These are phyloP conservation scores for Calonectria pteridis DNA, from an alignment of 2,329 filamentous ascomycete genomes.

Conservation along the genomic window DNA sequence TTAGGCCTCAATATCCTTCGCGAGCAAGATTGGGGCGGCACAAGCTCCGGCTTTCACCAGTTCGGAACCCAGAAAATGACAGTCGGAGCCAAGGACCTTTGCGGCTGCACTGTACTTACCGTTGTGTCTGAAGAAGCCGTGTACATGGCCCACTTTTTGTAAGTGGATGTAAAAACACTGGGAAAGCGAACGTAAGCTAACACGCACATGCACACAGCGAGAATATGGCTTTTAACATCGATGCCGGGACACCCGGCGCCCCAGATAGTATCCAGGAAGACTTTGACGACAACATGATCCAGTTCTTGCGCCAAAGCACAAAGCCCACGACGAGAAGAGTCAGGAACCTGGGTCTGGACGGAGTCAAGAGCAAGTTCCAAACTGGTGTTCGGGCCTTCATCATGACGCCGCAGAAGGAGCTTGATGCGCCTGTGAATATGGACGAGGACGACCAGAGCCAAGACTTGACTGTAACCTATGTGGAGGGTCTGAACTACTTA, in stretches of 20 bases:
- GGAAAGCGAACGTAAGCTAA: background rate
- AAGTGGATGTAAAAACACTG: background rate
- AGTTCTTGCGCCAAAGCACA: background rate
- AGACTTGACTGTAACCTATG: background rate
- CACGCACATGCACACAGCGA: background rate
- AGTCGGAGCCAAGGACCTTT: background rate
- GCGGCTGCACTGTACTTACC: background rate
- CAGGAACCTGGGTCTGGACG: background rate
- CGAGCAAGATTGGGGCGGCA: accelerated
- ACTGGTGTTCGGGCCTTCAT: background rate
- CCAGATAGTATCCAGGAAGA: too few species aligned
- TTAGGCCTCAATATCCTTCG: background rate
- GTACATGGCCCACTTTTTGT: conserved; percentile 2
- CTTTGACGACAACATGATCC: background rate
- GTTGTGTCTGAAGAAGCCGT: background rate
- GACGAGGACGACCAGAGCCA: too few species aligned
- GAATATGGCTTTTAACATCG: background rate
- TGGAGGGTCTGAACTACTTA: background rate
- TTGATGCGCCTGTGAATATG: background rate
- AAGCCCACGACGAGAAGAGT: background rate
- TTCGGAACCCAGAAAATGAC: background rate
- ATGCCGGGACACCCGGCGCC: too few species aligned
- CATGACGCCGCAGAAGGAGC: background rate
- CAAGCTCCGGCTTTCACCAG: background rate
- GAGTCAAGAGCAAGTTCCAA: background rate